Evolutionary conservation across 139 green algal species (phyloP), one percentile per base, ranked within the genome.

Genomic region (Chlorella sp.): DNA sequence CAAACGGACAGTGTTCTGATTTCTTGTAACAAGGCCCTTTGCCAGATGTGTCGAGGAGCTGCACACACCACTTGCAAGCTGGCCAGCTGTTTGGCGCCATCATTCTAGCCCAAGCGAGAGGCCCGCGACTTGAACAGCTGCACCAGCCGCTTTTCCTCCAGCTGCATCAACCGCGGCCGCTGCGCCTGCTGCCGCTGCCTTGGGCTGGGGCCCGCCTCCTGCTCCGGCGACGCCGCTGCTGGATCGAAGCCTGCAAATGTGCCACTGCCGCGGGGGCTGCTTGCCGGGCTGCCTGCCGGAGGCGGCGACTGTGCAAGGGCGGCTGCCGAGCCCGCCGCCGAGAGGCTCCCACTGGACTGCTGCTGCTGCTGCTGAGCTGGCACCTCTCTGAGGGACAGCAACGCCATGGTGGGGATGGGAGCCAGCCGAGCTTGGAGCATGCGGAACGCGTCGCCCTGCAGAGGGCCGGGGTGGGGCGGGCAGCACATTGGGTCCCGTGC

Each of bases 361-460:
- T 46, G 81, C 51, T 43, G 44, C 51, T 38, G 79, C 65, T 46
- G 58, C 5, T 20, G 41, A 19, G 80, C 48, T 58, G 64, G 38
- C 36, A 65, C 26, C 44, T 85, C 84, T 1, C 77, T 76, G 5
- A 91, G 78, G 41, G 89, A 76, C 40, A 94, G 85, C 75, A 94
- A 76, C 13, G 91, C 89, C 65, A 91, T 64, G 22, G 88, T 92
- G 30, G 92, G 88, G 1, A 92, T 76, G 40, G 65, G 73, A 82
- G 90, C 83, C 32, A 98, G 85, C n/a, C 95, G 85, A 6, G 92
- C 91, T 64, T 92, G 89, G 62, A 98, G 90, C 60, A 90, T 94
- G 41, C 92, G 89, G 87, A 98, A 99, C 1, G 97, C 97, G 43
- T 95, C 93, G 43, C 92, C 95, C 67, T 78, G 72, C 72, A 30